Base-by-base conservation (phyloP, 2,329 filamentous ascomycete species). In the Colletotrichum lentis region DNA sequence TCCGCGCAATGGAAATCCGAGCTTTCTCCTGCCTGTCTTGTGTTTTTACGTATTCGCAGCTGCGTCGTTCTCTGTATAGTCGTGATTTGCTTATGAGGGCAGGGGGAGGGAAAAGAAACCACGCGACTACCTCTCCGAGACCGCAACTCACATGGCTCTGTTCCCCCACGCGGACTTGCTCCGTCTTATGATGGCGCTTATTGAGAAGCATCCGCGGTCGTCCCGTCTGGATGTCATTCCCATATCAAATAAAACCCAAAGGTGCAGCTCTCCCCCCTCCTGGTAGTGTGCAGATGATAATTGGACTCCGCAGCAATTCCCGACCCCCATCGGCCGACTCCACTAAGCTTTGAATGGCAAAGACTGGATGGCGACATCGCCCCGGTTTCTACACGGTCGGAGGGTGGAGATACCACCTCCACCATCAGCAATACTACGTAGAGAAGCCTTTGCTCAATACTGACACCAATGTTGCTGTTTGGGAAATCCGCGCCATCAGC, bases 341-440 rank as follows among this genome's bases (percentile, higher is more conserved):
- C 63, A 64, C 69, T 71, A 71, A 62, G 61, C 69, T 71, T 70
- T 22, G 63, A 53, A 61, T 49, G 69, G 69, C 54, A 64, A 70
- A 69, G 71, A 64, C 68, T 69, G 65, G 72, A 74, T 74, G 72
- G 72, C 73, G 72, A 73, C 73, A 74, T 74, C 72, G 71, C 66
- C 70, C 65, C 71, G 63, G 69, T 67, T 70, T 69, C 52, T 64
- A 67, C 60, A 58, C 65, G 43, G 55, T 62, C 43, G 37, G 62
- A 68, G 55, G 65, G 65, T 65, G 55, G 49, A 18, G 49, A 64
- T 56, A 47, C 64, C 60, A 63, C 50, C 46, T 69, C 54, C 58
- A 39, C 50, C 59, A 56, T 47, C 27, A 31, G 8, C 27, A 31
- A 31, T n/a, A n/a, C n/a, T n/a, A n/a, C n/a, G n/a, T n/a, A 31